Conservation (phyloP, 1,139 yeast species). For the Pneumocystis wakefieldiae region DNA sequence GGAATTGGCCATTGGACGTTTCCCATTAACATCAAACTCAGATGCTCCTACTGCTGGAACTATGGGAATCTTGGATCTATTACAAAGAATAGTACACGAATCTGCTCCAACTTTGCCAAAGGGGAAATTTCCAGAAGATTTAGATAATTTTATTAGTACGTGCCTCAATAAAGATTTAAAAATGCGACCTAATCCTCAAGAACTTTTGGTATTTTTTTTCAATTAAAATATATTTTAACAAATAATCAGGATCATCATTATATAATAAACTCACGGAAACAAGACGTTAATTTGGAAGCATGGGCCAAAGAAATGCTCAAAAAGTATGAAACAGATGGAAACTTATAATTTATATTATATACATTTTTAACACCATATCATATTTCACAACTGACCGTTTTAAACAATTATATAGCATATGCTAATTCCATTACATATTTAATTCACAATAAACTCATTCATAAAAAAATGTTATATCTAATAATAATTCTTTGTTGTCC, state of each 20-base stretch:
- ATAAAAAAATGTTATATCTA: background rate
- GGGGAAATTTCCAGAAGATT: conserved; percentile 26
- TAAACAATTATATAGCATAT: background rate
- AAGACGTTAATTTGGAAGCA: background rate
- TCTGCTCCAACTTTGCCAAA: conserved; percentile 60
- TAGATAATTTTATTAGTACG: conserved; percentile 49
- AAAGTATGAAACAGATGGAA: background rate
- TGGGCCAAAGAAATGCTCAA: background rate
- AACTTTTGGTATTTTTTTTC: conserved; percentile 29
- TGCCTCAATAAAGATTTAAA: conserved; percentile 57
- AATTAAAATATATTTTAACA: background rate
- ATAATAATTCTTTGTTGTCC: background rate
- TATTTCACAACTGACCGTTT: background rate
- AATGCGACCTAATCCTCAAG: conserved; percentile 45
- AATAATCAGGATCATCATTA: background rate
- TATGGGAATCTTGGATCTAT: conserved; percentile 73
- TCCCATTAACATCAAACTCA: conserved; percentile 82
- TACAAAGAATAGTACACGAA: conserved; percentile 88
- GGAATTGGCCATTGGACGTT: conserved; percentile 79
- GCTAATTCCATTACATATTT: background rate
- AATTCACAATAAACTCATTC: background rate
- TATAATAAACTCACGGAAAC: background rate
- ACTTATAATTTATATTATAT: conserved; percentile 4
- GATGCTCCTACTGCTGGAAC: conserved; percentile 19
- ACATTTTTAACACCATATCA: conserved; percentile 6